Percentiles rank a stretch among this genome's conserved stretches.
Conservation (phyloP, 2,329 filamentous ascomycete genomes). For the Penicillium expansum region DNA sequence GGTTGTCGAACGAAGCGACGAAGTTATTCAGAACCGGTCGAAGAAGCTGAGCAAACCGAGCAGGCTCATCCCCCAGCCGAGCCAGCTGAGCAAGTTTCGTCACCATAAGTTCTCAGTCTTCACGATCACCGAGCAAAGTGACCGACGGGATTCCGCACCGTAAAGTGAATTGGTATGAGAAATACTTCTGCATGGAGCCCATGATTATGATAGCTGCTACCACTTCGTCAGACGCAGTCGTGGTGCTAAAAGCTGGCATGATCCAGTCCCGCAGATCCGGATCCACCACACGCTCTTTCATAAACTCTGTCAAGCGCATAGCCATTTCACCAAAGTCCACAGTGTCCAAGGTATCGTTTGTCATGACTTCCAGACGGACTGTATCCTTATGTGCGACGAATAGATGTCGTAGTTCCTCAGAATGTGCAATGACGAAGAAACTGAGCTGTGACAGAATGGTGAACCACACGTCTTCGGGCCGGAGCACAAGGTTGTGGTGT, state of each 20-base stretch:
- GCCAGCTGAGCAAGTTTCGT: neutral
- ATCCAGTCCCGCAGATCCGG: neutral
- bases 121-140: neutral
- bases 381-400: neutral
- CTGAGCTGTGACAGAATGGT: neutral
- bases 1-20: too few relatives aligned
- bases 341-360: neutral
- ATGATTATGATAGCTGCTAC: neutral
- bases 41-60: too few relatives aligned
- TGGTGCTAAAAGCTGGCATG: neutral
- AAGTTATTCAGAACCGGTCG: too few relatives aligned
- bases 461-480: neutral
- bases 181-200: neutral
- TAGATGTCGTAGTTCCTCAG: neutral
- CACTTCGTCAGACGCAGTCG: neutral
- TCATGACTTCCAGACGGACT: neutral
- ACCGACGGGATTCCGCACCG: neutral
- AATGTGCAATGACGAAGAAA: neutral
- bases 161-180: neutral
- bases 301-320: neutral
- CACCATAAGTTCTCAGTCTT: neutral
- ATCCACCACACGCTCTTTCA: neutral
- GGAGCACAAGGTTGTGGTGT: neutral
- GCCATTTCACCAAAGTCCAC: neutral
- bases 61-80: neutral